Conservation (phyloP, 768 basidiomycete genomes). For the Lactarius deliciosus region DNA sequence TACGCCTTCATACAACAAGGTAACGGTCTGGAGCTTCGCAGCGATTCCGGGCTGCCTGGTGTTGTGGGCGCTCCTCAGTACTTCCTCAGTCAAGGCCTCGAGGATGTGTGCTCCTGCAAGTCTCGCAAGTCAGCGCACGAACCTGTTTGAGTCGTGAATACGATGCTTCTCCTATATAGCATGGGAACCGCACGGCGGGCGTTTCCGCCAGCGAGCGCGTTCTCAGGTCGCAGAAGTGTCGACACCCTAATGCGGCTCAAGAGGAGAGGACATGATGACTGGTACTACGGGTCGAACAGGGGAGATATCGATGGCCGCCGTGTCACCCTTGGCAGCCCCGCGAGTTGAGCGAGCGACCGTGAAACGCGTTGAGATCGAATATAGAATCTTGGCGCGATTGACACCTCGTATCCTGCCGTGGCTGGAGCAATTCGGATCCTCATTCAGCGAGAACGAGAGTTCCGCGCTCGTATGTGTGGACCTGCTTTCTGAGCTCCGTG, state of each 20-base stretch:
- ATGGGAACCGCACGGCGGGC: background rate
- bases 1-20: background rate
- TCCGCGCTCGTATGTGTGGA: no score
- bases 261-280: background rate
- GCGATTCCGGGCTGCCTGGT: background rate
- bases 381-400: background rate
- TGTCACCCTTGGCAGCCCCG: background rate
- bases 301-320: background rate
- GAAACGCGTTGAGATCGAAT: background rate
- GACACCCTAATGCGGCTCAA: background rate
- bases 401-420: background rate
- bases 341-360: background rate
- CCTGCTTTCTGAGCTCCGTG: no score
- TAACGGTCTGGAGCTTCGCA: background rate
- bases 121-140: background rate
- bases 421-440: background rate
- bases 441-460: background rate
- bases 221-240: background rate
- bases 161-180: background rate
- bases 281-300: background rate
- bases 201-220: background rate
- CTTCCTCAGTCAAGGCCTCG: background rate
- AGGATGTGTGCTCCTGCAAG: background rate
- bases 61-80: no score
- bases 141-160: background rate